Percentiles rank a stretch among this genome's conserved stretches.
Evolutionary conservation across 2,329 filamentous ascomycete species (phyloP).

Genomic region (Curvularia eragrostidis): DNA sequence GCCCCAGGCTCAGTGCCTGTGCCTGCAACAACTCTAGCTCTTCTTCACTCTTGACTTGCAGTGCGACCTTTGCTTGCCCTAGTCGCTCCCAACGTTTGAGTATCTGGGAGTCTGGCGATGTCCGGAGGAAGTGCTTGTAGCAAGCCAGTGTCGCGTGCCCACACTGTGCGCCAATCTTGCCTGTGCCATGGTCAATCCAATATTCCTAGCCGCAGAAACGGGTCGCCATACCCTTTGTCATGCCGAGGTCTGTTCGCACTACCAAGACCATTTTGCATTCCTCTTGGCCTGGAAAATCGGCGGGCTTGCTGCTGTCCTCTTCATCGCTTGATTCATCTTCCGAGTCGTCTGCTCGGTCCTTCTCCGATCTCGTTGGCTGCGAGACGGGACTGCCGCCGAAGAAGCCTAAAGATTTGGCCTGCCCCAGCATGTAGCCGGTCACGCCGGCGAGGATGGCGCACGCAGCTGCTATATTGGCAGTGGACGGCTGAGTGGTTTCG

Average conservation of each 20-base stretch:
- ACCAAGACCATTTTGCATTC: conserved; percentile 95
- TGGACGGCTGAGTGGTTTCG: conserved; percentile 56
- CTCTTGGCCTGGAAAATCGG: conserved; percentile 63
- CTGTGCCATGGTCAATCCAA: conserved; percentile 54
- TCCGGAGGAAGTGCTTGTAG: conserved; percentile 80
- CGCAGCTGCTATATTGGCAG: conserved; percentile 69
- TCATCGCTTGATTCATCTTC: conserved; percentile 42
- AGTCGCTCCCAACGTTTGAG: conserved; percentile 83
- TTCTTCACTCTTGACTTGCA: conserved; percentile 87
- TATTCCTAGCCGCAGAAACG: neutral
- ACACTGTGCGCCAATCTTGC: conserved; percentile 96
- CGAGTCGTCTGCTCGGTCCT: conserved; percentile 29
- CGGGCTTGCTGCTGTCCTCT: conserved; percentile 43
- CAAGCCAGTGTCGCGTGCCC: conserved; percentile 96
- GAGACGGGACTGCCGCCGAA: conserved; percentile 63
- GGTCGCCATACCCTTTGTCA: conserved; percentile 80
- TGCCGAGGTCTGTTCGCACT: conserved; percentile 91
- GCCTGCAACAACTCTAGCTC: conserved; percentile 77
- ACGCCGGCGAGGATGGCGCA: conserved; percentile 77
- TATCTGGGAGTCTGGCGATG: conserved; percentile 64
- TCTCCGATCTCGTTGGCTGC: conserved; percentile 21
- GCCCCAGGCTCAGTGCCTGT: conserved; percentile 79
- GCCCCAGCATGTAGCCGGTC: conserved; percentile 75
- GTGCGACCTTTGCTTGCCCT: conserved; percentile 91
- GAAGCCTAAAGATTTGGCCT: conserved; percentile 72